Conservation (phyloP, 768 basidiomycete genomes). For the Mycena haematopus region DNA sequence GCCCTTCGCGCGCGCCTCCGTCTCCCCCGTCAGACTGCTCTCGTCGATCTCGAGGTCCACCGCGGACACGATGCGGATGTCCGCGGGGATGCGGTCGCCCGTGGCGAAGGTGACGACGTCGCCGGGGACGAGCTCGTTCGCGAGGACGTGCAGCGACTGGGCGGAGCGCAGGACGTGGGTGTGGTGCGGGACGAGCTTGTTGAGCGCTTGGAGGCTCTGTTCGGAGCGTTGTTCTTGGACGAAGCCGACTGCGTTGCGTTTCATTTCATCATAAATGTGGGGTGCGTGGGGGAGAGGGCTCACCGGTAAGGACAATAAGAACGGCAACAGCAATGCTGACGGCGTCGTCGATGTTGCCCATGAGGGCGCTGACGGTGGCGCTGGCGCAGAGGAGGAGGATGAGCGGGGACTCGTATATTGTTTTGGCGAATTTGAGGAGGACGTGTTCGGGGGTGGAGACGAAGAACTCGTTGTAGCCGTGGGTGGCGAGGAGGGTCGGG, state of each 20-base stretch:
- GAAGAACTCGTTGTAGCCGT: conserved; percentile 95
- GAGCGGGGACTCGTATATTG: conserved; percentile 93
- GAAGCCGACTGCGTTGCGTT: conserved; percentile 85
- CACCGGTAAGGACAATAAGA: conserved; percentile 91
- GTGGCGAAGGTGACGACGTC: conserved; percentile 90
- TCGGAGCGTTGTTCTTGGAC: conserved; percentile 96
- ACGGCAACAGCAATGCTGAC: conserved; percentile 92
- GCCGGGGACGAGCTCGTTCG: conserved; percentile 96
- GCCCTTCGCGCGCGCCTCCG: conserved; percentile 76
- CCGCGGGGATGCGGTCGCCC: conserved; percentile 94
- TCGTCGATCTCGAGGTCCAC: conserved; percentile 94
- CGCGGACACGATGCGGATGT: conserved; percentile 82
- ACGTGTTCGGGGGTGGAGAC: conserved; percentile 83
- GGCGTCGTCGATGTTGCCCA: conserved; percentile 97
- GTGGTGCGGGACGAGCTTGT: conserved; percentile 96
- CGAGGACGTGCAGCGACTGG: conserved; percentile 79
- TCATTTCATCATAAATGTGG: conserved; percentile 5
- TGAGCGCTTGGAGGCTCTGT: conserved; percentile 91
- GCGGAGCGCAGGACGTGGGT: conserved; percentile 88
- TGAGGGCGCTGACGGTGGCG: conserved; percentile 84
- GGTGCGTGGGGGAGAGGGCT: conserved; percentile 30
- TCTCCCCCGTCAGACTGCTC: conserved; percentile 94
- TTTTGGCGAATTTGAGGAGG: conserved; percentile 89
- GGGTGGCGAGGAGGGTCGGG: conserved; percentile 62
- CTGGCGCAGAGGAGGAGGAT: conserved; percentile 91